These are phyloP conservation scores for Ramalina intermedia DNA, from an alignment of 495 filamentous ascomycete species.

Conservation along the genomic window DNA sequence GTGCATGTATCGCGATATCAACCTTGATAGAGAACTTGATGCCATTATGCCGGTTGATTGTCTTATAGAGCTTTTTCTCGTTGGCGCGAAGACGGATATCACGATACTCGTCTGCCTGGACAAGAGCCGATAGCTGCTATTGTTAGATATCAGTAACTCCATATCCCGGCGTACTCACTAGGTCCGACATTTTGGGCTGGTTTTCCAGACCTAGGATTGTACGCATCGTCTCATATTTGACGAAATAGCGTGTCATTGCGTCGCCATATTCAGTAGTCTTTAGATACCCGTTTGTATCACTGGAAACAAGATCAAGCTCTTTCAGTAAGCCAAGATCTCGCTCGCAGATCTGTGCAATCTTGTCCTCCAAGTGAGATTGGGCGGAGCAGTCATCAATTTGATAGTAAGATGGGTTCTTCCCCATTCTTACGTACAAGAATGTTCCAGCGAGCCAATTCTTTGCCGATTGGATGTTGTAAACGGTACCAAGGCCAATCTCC, in stretches of 20 bases:
- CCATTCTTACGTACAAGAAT: conserved; percentile 73
- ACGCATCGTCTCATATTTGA: conserved; percentile 86
- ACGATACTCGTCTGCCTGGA: conserved; percentile 63
- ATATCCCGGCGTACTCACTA: conserved; percentile 39
- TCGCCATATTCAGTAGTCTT: conserved; percentile 65
- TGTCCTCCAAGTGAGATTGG: conserved; percentile 44
- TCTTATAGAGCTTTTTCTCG: conserved; percentile 66
- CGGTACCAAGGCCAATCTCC: conserved; percentile 75
- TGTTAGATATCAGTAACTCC: conserved; percentile 20
- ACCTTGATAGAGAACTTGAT: conserved; percentile 73
- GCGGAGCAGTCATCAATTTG: conserved; percentile 47
- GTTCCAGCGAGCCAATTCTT: conserved; percentile 75
- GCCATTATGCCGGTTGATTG: conserved; percentile 59
- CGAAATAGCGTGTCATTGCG: conserved; percentile 87
- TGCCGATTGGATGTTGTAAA: conserved; percentile 55
- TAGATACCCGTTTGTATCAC: conserved; percentile 27
- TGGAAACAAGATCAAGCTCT: conserved; percentile 42
- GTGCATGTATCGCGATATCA: conserved; percentile 50
- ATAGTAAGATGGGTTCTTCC: conserved; percentile 68
- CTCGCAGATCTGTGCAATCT: conserved; percentile 66
- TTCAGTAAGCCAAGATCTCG: conserved; percentile 60
- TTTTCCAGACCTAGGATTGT: conserved; percentile 46
- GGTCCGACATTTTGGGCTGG: conserved; percentile 48
- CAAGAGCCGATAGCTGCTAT: conserved; percentile 44
- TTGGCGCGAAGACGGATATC: conserved; percentile 60